phyloP scores from a whole-genome alignment of 2,329 filamentous ascomycete species.

The Balansia obtecta region DNA sequence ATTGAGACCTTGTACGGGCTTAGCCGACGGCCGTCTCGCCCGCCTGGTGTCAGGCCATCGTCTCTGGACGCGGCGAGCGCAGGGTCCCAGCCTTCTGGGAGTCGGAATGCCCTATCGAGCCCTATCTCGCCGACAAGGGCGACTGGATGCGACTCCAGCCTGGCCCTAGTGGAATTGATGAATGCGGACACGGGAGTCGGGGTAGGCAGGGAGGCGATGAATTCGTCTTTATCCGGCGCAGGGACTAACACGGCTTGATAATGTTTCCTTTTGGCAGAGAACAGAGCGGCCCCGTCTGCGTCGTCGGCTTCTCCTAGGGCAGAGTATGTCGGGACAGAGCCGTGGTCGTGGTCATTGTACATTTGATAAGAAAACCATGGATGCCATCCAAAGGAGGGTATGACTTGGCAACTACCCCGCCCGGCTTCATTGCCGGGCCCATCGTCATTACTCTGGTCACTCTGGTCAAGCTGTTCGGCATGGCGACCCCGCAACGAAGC shows the following conservation, averaged over 20 bases:
- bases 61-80: constrained; percentile 15
- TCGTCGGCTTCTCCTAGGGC: constrained; percentile 8
- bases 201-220: constrained; percentile 40
- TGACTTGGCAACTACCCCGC: constrained; percentile 13
- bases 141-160: constrained; percentile 43
- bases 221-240: constrained; percentile 26
- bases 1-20: constrained; percentile 56
- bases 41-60: constrained; percentile 47
- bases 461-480: too few relatives aligned
- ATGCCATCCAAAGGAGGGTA: constrained; percentile 79
- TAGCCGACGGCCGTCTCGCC: constrained; percentile 55
- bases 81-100: constrained; percentile 48
- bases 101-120: constrained; percentile 63
- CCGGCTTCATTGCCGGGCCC: neutral
- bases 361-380: constrained; percentile 77
- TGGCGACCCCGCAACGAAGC: neutral
- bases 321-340: constrained; percentile 24
- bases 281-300: constrained; percentile 9
- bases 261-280: constrained; percentile 38
- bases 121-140: constrained; percentile 69
- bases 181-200: constrained; percentile 48
- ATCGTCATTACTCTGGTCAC: neutral
- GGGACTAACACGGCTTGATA: constrained; percentile 57
- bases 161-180: constrained; percentile 39
- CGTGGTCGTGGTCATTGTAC: constrained; percentile 50